Base-by-base conservation (phyloP, 2,329 filamentous ascomycete genomes). In the Monascus ruber region DNA sequence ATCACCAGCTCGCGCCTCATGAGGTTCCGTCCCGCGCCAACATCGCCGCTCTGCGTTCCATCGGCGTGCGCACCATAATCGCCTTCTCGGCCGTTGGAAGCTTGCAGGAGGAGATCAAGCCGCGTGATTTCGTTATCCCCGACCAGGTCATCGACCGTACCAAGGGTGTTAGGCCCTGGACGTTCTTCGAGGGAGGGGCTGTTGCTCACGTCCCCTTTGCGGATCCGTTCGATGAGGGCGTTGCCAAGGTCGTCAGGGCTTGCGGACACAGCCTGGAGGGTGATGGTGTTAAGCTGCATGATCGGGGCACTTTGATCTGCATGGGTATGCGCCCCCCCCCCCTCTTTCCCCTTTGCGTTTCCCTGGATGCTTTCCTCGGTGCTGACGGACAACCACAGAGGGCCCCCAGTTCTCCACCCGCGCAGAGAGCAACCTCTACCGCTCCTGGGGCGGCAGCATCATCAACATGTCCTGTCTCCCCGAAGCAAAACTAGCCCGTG, bases 401-500 rank as follows among this genome's bases (percentile, higher is more conserved):
- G 91, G 91, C n/a, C 91, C 91, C 17, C 87, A 94, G 55, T 98
- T 98, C 74, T 91, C 83, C 45, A 96, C 91, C 11, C 86, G 91
- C 46, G 89, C 91, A 42, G 91, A 98, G 69, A 91, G 84, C 42
- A 80, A 94, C 65, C 78, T 98, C 69, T 98, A 98, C 73, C 85
- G 91, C 51, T 73, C 78, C 44, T 95, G 87, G 85, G 89, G 89
- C 53, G 89, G 88, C 51, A 83, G 77, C 48, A 85, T 96, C 38
- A 96, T 98, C 73, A 96, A 96, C 76, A 98, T 98, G 91, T 94
- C 85, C 34, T 83, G 82, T 9, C 74, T 98, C 10, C 91, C 91
- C 17, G 91, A 98, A 69, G 84, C 89, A 36, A 98, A 98, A 73
- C 79, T 98, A 17, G 91, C 91, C 6, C 81, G 85, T 39, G 91